These are phyloP conservation scores for Venturia aucupariae DNA, from an alignment of 2,329 filamentous ascomycete species.

Conservation along the genomic window DNA sequence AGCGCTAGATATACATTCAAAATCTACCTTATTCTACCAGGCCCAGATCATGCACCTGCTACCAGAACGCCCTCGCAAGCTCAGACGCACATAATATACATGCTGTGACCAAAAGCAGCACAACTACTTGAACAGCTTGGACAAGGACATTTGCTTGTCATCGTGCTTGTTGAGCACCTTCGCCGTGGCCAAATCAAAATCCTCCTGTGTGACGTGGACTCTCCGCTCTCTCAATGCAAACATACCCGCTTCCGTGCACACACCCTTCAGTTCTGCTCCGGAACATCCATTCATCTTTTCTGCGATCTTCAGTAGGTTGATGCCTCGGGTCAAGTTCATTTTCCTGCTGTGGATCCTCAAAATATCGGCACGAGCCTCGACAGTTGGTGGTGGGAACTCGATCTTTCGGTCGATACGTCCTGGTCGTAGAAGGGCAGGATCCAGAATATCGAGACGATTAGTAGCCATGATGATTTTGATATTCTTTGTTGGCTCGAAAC, in stretches of 20 bases:
- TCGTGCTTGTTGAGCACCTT: constrained; percentile 99
- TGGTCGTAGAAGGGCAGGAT: constrained; percentile 88
- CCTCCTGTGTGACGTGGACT: constrained; percentile 97
- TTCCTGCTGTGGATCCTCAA: constrained; percentile 93
- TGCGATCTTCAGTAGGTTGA: constrained; percentile 95
- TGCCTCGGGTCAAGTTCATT: constrained; percentile 97
- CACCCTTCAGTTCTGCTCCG: constrained; percentile 94
- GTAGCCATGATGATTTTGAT: constrained; percentile 99
- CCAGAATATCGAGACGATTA: constrained; percentile 93
- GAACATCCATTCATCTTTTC: constrained; percentile 99
- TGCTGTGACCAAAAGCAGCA: not conserved
- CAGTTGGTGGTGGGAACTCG: constrained; percentile 93
- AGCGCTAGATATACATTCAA: not conserved
- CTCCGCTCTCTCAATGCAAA: constrained; percentile 89
- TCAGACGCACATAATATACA: constrained; percentile 3
- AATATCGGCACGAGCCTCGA: constrained; percentile 95
- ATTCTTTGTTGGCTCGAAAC: constrained; percentile 98
- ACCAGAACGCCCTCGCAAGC: not conserved
- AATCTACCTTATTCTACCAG: not conserved
- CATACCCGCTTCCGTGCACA: constrained; percentile 98
- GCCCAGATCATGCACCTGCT: not conserved
- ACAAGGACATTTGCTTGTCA: constrained; percentile 88
- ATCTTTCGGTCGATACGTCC: constrained; percentile 98
- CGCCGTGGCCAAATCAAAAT: constrained; percentile 95
- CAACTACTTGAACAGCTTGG: constrained; percentile 71